Base-by-base conservation (phyloP, 2,329 filamentous ascomycete species). In the Cladophialophora chaetospira region DNA sequence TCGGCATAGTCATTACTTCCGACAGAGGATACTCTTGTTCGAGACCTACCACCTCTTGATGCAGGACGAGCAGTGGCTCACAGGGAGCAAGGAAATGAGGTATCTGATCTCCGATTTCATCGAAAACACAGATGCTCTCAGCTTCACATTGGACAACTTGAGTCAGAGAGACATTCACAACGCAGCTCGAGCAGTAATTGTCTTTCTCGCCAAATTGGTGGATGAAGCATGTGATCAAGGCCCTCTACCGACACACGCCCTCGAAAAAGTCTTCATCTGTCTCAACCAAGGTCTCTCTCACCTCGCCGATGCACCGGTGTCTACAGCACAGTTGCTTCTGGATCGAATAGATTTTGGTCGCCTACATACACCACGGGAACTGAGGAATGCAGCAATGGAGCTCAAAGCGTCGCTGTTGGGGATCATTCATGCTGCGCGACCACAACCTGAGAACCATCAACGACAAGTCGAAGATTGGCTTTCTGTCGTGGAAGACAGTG, bases 341-440 rank as follows among this genome's bases (percentile, higher is more conserved):
- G 21, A 31, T n/a, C 29, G 21, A 21, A 51, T 60, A n/a, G 29
- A 50, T 13, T 19, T 57, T 11, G 19, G 21, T 5, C 23, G 55
- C 23, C 28, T 56, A 25, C 26, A 28, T 23, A 42, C 47, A 2
- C 25, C 59, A 9, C 53, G 59, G 13, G 55, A 53, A 19, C 28
- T 59, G 29, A 53, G 47, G 43, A 62, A 56, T 40, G 31, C 48
- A 28, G 38, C 48, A 8, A 19, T 59, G 26, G 52, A 49, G 13
- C 40, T 62, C 19, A 45, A 57, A 35, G 55, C 53, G 3, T 43
- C 49, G 19, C 29, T 62, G 11, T 25, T 62, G 36, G 44, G 51
- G 36, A 38, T 19, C 6, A 13, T 35, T 21, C 10, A 44, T 9
- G 17, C n/a, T 36, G 36, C 48, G 21, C 38, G 25, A 11, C 21